Percentiles rank a stretch among this genome's conserved stretches.
phyloP scores from a whole-genome alignment of 2,329 filamentous ascomycete genomes.

The Monilinia vaccinii-corymbosi region DNA sequence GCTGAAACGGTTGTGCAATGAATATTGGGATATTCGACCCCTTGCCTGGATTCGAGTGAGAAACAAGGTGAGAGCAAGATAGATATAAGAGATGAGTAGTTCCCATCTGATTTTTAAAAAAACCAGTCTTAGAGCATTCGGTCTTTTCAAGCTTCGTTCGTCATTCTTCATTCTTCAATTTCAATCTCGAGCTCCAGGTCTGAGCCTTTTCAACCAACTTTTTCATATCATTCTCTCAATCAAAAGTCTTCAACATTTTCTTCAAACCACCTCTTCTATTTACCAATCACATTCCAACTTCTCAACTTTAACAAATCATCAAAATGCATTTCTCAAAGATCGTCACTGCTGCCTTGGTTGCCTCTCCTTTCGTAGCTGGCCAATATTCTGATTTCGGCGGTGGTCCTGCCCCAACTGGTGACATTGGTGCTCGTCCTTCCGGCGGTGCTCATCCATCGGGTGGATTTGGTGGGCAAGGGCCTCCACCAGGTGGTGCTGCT shows the following conservation, averaged over 20 bases:
- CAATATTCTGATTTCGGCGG: not conserved
- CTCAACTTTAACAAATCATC: not conserved
- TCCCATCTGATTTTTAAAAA: not conserved
- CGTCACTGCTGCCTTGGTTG: slow-evolving; percentile 4
- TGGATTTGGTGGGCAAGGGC: too few species aligned
- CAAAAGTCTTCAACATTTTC: not conserved
- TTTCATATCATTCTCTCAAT: slow-evolving; percentile 2
- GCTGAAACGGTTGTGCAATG: not conserved
- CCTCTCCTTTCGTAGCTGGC: not conserved
- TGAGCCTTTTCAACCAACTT: slow-evolving; percentile 1
- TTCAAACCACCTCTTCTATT: not conserved
- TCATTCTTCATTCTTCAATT: not conserved
- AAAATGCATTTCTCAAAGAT: slow-evolving; percentile 6
- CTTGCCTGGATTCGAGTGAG: not conserved
- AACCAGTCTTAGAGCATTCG: slow-evolving; percentile 6
- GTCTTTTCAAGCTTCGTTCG: slow-evolving; percentile 4
- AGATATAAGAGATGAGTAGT: not conserved
- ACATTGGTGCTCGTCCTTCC: not conserved
- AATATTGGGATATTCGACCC: not conserved
- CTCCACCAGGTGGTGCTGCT: too few species aligned
- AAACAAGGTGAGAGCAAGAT: not conserved
- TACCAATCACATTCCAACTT: not conserved
- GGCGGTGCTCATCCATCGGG: not conserved
- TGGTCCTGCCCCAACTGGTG: not conserved
- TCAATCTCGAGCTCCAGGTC: slow-evolving; percentile 5